Percentiles rank a stretch among this genome's conserved stretches.
These are phyloP conservation scores for Vaccinium vitisidaea DNA, from an alignment of 148 eudicot genomes.

Conservation along the genomic window DNA sequence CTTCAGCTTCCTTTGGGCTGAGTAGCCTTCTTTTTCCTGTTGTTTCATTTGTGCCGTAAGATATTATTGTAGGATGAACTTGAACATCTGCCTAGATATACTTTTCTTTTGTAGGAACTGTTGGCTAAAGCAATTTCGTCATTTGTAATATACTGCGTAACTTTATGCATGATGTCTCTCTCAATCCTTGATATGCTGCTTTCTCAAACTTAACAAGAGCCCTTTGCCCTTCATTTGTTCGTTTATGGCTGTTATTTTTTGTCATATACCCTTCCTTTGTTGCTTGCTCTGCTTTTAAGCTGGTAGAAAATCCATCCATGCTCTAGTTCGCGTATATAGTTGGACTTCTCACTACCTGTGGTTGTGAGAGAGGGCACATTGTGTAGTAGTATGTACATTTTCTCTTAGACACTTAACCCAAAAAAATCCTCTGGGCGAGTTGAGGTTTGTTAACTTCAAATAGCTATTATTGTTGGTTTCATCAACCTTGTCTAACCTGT, in stretches of 20 bases:
- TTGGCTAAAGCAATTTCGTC: background rate
- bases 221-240: constrained; percentile 1
- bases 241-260: background rate
- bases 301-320: background rate
- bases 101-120: background rate
- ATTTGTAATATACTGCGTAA: background rate
- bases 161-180: background rate
- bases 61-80: background rate
- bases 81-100: background rate
- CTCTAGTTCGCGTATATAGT: background rate
- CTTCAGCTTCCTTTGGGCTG: background rate
- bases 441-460: background rate
- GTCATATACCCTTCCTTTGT: background rate
- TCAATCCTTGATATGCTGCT: background rate
- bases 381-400: background rate
- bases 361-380: background rate
- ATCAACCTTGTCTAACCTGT: background rate
- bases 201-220: background rate
- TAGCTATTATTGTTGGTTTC: background rate
- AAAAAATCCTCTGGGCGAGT: background rate
- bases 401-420: background rate
- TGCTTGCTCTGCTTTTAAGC: background rate
- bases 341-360: background rate
- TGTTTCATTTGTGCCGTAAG: background rate
- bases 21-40: background rate